Percentiles rank a stretch among this genome's conserved stretches.
Evolutionary conservation across 2,329 filamentous ascomycete species (phyloP).

Genomic region (Aspergillus niger): DNA sequence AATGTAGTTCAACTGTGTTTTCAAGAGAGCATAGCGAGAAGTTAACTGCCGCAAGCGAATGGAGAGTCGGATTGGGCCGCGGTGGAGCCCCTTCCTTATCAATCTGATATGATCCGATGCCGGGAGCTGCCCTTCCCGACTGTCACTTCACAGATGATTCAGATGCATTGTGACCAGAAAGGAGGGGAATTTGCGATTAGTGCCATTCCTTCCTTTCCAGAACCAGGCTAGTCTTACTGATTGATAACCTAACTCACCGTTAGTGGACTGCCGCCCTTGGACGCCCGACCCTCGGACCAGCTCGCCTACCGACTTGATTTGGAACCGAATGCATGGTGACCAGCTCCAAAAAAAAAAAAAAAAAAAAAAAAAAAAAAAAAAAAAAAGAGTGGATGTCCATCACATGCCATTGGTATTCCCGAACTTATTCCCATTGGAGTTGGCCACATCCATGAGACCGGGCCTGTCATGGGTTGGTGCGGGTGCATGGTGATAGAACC

Average conservation of each 20-base stretch:
- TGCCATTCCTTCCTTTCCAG: neutral
- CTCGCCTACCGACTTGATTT: neutral
- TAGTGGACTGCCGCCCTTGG: neutral
- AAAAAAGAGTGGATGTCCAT: neutral
- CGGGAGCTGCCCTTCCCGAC: slow-evolving; percentile 5
- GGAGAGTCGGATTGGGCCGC: neutral
- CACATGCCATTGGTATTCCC: neutral
- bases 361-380: no score
- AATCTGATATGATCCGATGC: slow-evolving; percentile 9
- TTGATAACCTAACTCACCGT: neutral
- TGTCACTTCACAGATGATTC: neutral
- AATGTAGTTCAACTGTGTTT: no score
- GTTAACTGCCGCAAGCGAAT: no score
- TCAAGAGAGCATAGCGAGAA: no score
- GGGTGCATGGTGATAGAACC: neutral
- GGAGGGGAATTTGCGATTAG: neutral
- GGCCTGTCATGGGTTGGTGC: neutral
- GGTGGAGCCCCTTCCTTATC: slow-evolving; percentile 1
- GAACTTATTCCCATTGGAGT: neutral
- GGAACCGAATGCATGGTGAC: neutral
- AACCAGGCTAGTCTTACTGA: neutral
- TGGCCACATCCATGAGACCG: neutral
- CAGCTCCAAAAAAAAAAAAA: no score
- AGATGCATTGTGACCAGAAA: neutral
- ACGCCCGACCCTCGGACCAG: neutral